These are phyloP conservation scores for Crithidia sp. DNA, from an alignment of 208 protist genomes.

Conservation along the genomic window DNA sequence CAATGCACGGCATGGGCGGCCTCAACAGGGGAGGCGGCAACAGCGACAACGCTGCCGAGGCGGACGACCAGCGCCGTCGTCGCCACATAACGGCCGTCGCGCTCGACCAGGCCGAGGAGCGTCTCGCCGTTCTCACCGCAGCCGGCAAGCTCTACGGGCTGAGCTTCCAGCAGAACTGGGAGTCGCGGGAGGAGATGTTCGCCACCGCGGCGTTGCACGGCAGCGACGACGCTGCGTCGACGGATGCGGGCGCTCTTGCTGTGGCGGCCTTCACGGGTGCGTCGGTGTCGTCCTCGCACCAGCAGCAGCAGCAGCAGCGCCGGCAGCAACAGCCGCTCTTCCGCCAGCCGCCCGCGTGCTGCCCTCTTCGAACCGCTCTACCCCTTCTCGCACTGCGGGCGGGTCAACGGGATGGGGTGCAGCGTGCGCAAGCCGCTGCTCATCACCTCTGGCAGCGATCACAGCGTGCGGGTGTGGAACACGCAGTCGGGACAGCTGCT, in stretches of 20 bases:
- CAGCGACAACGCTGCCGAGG: conserved; percentile 5
- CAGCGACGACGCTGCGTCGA: neutral
- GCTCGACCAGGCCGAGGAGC: conserved; percentile 74
- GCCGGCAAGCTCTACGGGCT: conserved; percentile 70
- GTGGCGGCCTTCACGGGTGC: neutral
- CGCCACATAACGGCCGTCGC: conserved; percentile 51
- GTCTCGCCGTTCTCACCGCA: conserved; percentile 63
- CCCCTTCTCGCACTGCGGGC: conserved; percentile 81
- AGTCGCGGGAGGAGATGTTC: conserved; percentile 31
- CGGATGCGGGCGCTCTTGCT: neutral
- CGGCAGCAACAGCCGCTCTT: conserved; percentile 1
- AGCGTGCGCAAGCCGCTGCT: conserved; percentile 95
- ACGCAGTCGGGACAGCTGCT: conserved; percentile 90
- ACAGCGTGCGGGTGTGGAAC: conserved; percentile 96
- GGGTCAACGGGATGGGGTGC: conserved; percentile 92
- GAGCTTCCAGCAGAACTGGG: conserved; percentile 59
- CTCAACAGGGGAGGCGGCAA: neutral
- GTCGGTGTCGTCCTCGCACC: neutral
- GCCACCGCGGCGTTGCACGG: neutral
- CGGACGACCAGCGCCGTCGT: conserved; percentile 11
- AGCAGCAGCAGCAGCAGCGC: neutral
- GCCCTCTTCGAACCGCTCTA: conserved; percentile 74
- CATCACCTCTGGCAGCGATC: conserved; percentile 91
- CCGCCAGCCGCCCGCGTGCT: conserved; percentile 13
- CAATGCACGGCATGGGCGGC: neutral